phyloP scores from a whole-genome alignment of 2,329 filamentous ascomycete genomes.

The Ceratocystis ficicola region DNA sequence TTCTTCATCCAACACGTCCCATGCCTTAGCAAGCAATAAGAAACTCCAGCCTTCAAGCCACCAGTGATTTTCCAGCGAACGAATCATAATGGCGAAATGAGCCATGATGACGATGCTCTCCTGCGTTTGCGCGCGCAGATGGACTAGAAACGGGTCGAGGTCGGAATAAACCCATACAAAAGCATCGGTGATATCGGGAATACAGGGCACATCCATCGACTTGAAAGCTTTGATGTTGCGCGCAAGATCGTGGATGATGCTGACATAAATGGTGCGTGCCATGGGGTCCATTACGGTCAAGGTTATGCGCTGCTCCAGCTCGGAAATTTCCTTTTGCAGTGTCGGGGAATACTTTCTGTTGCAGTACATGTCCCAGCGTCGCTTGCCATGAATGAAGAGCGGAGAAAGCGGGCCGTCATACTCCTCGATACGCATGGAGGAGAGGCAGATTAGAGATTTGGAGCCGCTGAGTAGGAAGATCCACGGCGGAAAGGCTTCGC shows the following conservation, averaged over 20 bases:
- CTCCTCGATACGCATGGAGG: constrained; percentile 20
- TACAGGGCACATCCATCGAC: constrained; percentile 10
- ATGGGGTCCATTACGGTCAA: constrained; percentile 14
- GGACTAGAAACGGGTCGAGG: constrained; percentile 29
- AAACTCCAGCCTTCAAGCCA: constrained; percentile 31
- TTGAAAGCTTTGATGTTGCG: constrained; percentile 19
- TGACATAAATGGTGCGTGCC: constrained; percentile 12
- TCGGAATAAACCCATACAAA: constrained; percentile 33
- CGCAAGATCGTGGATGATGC: constrained; percentile 13
- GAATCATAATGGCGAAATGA: constrained; percentile 29
- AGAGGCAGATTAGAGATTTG: constrained; percentile 25
- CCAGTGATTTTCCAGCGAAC: constrained; percentile 29
- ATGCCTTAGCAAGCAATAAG: constrained; percentile 29
- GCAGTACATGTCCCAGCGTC: constrained; percentile 24
- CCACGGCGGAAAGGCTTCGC: constrained; percentile 29
- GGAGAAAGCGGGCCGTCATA: constrained; percentile 24
- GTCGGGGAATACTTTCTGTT: constrained; percentile 13
- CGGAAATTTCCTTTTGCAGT: constrained; percentile 14
- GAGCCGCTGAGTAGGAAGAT: constrained; percentile 28
- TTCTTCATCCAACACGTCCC: constrained; percentile 29
- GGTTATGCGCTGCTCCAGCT: constrained; percentile 18
- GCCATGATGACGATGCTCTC: constrained; percentile 29
- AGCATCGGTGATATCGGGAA: constrained; percentile 30
- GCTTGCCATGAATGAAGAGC: constrained; percentile 25
- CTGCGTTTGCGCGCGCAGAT: constrained; percentile 27